Evolutionary conservation across 495 filamentous ascomycete species (phyloP).

Genomic region (Podospora appendiculata): DNA sequence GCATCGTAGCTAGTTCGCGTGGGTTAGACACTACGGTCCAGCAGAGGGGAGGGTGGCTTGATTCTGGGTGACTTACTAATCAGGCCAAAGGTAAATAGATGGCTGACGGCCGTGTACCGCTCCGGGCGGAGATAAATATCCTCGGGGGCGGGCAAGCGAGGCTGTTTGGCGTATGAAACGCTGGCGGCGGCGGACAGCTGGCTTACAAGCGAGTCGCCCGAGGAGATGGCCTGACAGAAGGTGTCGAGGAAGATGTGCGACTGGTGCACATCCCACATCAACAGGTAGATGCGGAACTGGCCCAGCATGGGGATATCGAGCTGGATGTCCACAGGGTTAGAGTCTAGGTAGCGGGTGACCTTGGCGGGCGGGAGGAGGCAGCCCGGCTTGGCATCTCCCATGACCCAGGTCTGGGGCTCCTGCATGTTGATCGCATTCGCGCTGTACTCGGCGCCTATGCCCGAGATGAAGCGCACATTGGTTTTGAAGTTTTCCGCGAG

Average conservation of each 20-base stretch:
- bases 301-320: constrained; percentile 63
- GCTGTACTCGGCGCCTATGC: constrained; percentile 56
- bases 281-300: constrained; percentile 62
- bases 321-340: constrained; percentile 64
- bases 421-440: constrained; percentile 48
- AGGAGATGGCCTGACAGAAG: constrained; percentile 39
- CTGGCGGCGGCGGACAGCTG: constrained; percentile 39
- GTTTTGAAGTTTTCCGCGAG: constrained; percentile 56
- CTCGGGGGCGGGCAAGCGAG: constrained; percentile 36
- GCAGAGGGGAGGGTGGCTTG: not conserved
- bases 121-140: constrained; percentile 54
- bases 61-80: constrained; percentile 29
- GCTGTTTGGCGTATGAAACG: constrained; percentile 45
- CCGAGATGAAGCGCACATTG: constrained; percentile 61
- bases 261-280: constrained; percentile 48
- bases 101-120: constrained; percentile 53
- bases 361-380: constrained; percentile 54
- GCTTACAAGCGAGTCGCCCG: constrained; percentile 36
- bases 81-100: constrained; percentile 52
- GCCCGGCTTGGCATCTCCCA: constrained; percentile 45
- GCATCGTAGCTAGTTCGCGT: constrained; percentile 41
- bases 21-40: constrained; percentile 2
- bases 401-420: constrained; percentile 26
- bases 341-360: constrained; percentile 60
- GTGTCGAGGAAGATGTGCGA: constrained; percentile 44